Conservation (phyloP, 805 yeast genomes). For the Blastobotrys peoriensis region DNA sequence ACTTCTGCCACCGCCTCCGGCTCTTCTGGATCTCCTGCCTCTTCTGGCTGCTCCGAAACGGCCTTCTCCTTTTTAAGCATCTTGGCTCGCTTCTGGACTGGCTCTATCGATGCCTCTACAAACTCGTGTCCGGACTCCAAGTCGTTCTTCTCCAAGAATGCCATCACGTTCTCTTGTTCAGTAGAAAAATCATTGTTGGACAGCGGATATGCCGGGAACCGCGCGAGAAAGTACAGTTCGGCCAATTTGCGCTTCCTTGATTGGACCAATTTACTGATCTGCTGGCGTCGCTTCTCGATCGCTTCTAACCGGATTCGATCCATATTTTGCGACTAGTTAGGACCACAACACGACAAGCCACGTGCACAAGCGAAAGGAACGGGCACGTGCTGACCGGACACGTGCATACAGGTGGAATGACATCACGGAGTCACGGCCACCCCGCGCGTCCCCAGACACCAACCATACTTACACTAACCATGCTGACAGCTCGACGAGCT, state of each 20-base stretch:
- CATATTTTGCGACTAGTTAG: slow-evolving; percentile 25
- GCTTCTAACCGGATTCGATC: slow-evolving; percentile 42
- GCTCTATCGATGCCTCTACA: slow-evolving; percentile 31
- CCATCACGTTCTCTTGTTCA: slow-evolving; percentile 37
- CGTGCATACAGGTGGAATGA: no score
- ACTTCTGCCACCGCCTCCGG: no score
- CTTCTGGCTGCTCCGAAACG: slow-evolving; percentile 1
- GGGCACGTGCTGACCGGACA: no score
- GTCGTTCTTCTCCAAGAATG: slow-evolving; percentile 48
- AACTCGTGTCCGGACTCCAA: slow-evolving; percentile 33
- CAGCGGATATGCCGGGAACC: slow-evolving; percentile 43
- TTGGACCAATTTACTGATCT: slow-evolving; percentile 38
- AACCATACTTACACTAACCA: no score
- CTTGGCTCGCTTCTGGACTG: slow-evolving; percentile 15
- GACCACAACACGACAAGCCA: no score
- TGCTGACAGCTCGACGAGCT: no score
- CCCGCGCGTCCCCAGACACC: no score
- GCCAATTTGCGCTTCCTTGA: slow-evolving; percentile 53
- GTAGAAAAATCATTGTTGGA: slow-evolving; percentile 35
- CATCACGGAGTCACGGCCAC: no score
- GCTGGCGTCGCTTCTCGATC: slow-evolving; percentile 40
- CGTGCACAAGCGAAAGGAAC: no score
- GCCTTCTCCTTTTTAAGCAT: slow-evolving; percentile 4
- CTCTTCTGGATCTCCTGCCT: neutral
- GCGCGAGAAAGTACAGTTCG: slow-evolving; percentile 55